These are phyloP conservation scores for Flaveria robusta DNA, from an alignment of 129 eudicot genomes.

Conservation along the genomic window DNA sequence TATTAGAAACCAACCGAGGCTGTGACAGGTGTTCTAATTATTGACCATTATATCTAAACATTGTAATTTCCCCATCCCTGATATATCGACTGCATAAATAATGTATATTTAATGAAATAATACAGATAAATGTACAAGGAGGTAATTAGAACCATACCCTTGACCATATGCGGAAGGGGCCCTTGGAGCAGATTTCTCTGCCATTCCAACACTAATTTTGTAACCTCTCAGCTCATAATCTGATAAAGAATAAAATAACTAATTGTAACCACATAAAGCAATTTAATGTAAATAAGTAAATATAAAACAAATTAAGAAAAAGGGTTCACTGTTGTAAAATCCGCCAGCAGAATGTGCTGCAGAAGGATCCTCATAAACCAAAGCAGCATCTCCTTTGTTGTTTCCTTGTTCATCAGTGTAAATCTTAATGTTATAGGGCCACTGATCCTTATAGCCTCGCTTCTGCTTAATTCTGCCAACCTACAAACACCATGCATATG, in stretches of 20 bases:
- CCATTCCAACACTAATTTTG: slow-evolving; percentile 86
- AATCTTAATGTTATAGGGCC: slow-evolving; percentile 94
- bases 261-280: slow-evolving; percentile 4
- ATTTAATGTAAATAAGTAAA: background rate
- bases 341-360: slow-evolving; percentile 99
- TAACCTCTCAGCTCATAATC: slow-evolving; percentile 84
- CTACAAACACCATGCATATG: slow-evolving; percentile 34
- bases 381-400: slow-evolving; percentile 83
- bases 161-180: slow-evolving; percentile 61
- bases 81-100: background rate
- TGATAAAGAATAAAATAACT: slow-evolving; percentile 26
- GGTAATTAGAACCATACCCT: slow-evolving; percentile 42
- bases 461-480: slow-evolving; percentile 96
- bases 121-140: background rate
- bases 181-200: slow-evolving; percentile 96
- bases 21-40: background rate
- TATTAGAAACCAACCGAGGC: background rate
- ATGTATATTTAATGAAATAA: background rate
- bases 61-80: background rate
- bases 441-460: slow-evolving; percentile 96
- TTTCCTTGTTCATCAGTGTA: slow-evolving; percentile 94
- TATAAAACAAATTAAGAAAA: background rate
- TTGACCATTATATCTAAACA: background rate
- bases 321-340: slow-evolving; percentile 62
- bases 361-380: slow-evolving; percentile 97